phyloP scores from a whole-genome alignment of 2,329 filamentous ascomycete genomes.

The Verticillium nubilum region DNA sequence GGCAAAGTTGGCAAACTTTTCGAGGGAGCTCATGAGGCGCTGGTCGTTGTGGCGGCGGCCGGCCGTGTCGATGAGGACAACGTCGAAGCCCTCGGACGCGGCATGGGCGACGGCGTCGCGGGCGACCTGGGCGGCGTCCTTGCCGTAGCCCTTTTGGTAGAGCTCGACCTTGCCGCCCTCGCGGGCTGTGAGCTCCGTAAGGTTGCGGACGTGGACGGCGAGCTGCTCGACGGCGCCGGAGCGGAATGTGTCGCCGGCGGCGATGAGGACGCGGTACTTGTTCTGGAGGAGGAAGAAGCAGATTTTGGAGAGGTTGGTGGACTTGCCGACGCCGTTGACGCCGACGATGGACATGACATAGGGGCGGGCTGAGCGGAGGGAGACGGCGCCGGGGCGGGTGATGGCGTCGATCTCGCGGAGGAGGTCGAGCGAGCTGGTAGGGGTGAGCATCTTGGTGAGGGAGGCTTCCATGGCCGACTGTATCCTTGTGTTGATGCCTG shows the following conservation, averaged over 20 bases:
- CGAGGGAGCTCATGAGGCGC: conserved; percentile 89
- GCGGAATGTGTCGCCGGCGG: conserved; percentile 93
- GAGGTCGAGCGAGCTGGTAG: conserved; percentile 89
- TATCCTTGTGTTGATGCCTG: conserved; percentile 72
- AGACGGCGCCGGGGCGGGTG: conserved; percentile 58
- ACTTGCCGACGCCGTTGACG: conserved; percentile 97
- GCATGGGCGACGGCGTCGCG: conserved; percentile 88
- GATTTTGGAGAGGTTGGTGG: conserved; percentile 95
- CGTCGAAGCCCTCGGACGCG: conserved; percentile 71
- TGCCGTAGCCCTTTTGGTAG: conserved; percentile 96
- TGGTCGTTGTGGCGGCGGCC: conserved; percentile 93
- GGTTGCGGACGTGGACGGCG: conserved; percentile 87
- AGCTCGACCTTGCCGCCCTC: conserved; percentile 84
- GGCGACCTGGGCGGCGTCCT: conserved; percentile 92
- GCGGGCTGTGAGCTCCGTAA: conserved; percentile 80
- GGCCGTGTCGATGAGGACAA: conserved; percentile 95
- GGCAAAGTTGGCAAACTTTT: conserved; percentile 96
- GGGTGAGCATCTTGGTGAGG: conserved; percentile 90
- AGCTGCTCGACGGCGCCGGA: conserved; percentile 96
- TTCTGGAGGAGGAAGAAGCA: conserved; percentile 98
- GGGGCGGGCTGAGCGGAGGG: conserved; percentile 62
- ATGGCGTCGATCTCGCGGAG: conserved; percentile 87
- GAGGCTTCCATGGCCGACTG: conserved; percentile 86
- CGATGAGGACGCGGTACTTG: conserved; percentile 90
- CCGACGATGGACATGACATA: conserved; percentile 98